phyloP scores from a whole-genome alignment of 306 rosid genomes.

The Erythrophleum fordii region DNA sequence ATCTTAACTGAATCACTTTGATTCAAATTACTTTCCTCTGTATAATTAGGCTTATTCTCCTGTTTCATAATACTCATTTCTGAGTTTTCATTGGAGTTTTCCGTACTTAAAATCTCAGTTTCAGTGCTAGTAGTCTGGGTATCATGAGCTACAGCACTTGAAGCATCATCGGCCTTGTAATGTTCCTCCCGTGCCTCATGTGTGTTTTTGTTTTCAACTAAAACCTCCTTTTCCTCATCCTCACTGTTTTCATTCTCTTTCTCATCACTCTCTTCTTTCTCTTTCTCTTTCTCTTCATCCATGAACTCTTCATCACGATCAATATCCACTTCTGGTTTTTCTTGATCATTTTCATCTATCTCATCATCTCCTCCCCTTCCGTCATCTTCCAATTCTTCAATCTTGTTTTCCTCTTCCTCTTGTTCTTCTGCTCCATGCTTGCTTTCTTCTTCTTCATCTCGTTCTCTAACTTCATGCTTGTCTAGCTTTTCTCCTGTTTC shows the following conservation, averaged over 20 bases:
- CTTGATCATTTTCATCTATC: slow-evolving; percentile 77
- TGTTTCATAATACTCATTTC: slow-evolving; percentile 43
- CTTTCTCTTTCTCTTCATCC: slow-evolving; percentile 72
- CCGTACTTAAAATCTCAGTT: slow-evolving; percentile 45
- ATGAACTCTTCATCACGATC: slow-evolving; percentile 61
- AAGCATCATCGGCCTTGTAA: slow-evolving; percentile 94
- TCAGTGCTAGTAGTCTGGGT: slow-evolving; percentile 53
- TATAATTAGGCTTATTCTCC: slow-evolving; percentile 34
- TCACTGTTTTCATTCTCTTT: slow-evolving; percentile 45
- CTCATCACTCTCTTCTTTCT: slow-evolving; percentile 55
- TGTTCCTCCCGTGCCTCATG: slow-evolving; percentile 94
- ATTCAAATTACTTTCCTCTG: slow-evolving; percentile 39
- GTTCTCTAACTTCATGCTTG: slow-evolving; percentile 47
- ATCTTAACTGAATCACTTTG: slow-evolving; percentile 49
- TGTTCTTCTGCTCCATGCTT: slow-evolving; percentile 52
- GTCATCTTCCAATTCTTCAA: slow-evolving; percentile 61
- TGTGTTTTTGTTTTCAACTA: slow-evolving; percentile 51
- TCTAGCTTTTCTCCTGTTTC: slow-evolving; percentile 47
- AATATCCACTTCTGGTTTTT: slow-evolving; percentile 56
- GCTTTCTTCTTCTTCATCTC: slow-evolving; percentile 57
- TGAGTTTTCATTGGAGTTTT: slow-evolving; percentile 46
- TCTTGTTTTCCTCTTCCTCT: slow-evolving; percentile 63
- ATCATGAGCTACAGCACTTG: slow-evolving; percentile 95
- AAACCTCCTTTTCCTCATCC: slow-evolving; percentile 56
- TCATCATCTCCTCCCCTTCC: slow-evolving; percentile 73